Evolutionary conservation across 2,329 filamentous ascomycete genomes (phyloP), one percentile per base, ranked within the genome.

Genomic region (Parascedosporium putredinis): DNA sequence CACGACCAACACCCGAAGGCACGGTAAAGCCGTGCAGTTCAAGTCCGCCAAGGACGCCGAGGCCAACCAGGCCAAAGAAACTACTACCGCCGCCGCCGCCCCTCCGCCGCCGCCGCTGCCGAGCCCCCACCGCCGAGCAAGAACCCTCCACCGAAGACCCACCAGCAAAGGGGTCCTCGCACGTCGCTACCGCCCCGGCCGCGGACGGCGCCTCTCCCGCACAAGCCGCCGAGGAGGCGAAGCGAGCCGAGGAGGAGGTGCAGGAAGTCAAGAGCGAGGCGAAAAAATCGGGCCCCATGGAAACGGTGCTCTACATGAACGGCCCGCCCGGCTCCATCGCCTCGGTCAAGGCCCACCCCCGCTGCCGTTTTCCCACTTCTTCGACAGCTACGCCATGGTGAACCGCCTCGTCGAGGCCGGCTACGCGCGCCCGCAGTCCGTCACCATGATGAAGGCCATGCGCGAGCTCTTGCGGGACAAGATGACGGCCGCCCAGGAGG

Each of bases 341-440:
- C 33, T 34, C 47, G 6, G 25, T 12, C 14, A 48, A 27, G 33
- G 16, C 20, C 1, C 43, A 42, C 29, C 43, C 49, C 2, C 36
- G 2, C 16, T 86, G 6, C 86, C 83, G 1, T 94, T 95, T 62
- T 82, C 95, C 29, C 93, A 98, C 68, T 89, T 97, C 68, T 98
- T 98, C 66, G 91, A 98, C 67, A 95, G 84, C 22, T 98, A 93
- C 66, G 83, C 81, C 12, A 77, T 97, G 4, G 93, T 97, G 14
- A 84, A 85, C 60, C 81, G 88, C 58, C 79, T 98, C 14, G 76
- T 83, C 48, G 76, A 82, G 16, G 69, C 68, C 0, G 81, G 82
- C 10, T 96, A 89, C 66, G 80, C 78, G 1, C 72, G 78, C 42
- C 75, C 74, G 0, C 91, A 96, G 65, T 82, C 88, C 23, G 81